These are phyloP conservation scores for Knoxdaviesia proteae DNA, from an alignment of 2,329 filamentous ascomycete species.

Conservation along the genomic window DNA sequence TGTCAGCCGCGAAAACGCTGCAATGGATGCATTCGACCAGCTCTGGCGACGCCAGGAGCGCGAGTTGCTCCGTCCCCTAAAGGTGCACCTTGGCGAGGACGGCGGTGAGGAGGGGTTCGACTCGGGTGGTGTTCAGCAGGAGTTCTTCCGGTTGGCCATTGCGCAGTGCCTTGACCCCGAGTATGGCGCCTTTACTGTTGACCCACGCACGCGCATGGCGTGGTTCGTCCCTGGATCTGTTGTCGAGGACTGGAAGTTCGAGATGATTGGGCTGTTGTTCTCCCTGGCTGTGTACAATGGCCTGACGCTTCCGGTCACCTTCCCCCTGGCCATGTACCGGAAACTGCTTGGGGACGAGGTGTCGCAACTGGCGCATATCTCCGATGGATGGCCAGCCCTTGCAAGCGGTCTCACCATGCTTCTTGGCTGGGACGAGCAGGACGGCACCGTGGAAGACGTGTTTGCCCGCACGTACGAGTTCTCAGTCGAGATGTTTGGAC, in stretches of 20 bases:
- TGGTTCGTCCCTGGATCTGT: constrained; percentile 76
- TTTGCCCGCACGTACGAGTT: constrained; percentile 79
- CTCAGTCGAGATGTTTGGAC: constrained; percentile 38
- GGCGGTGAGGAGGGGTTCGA: constrained; percentile 77
- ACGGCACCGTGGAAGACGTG: constrained; percentile 61
- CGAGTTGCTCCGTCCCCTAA: constrained; percentile 68
- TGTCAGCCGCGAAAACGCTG: constrained; percentile 43
- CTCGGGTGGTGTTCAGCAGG: constrained; percentile 86
- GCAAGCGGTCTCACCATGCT: constrained; percentile 53
- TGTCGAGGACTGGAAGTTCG: constrained; percentile 75
- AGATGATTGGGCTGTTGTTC: constrained; percentile 71
- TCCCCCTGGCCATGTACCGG: constrained; percentile 67
- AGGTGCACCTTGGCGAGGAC: constrained; percentile 68
- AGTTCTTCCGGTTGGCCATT: constrained; percentile 78
- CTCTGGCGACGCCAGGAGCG: constrained; percentile 70
- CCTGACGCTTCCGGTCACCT: constrained; percentile 72
- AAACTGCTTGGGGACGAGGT: constrained; percentile 53
- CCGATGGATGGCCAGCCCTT: constrained; percentile 72
- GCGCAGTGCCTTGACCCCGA: constrained; percentile 58
- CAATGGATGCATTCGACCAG: constrained; percentile 64
- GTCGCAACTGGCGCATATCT: constrained; percentile 52
- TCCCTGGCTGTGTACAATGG: constrained; percentile 87
- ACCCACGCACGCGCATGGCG: constrained; percentile 53
- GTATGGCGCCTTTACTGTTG: constrained; percentile 63
- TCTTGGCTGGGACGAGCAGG: constrained; percentile 51